These are phyloP conservation scores for Mycosphaerelloides madeirae DNA, from an alignment of 2,329 filamentous ascomycete species.

Conservation along the genomic window DNA sequence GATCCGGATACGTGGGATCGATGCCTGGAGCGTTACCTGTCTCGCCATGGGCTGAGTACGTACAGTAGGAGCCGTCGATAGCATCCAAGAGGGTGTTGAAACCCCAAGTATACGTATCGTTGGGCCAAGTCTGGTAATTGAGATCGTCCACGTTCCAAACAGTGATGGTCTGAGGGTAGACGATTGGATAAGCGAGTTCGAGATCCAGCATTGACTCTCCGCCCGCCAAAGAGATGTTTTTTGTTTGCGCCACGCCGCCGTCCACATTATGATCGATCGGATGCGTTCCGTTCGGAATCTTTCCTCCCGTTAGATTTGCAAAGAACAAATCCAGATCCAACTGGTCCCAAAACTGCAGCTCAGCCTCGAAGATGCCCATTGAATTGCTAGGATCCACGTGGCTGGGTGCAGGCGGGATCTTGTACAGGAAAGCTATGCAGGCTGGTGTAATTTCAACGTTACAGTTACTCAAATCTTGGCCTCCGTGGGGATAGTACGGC, in stretches of 20 bases:
- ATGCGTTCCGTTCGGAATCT: slow-evolving; percentile 19
- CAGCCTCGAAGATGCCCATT: slow-evolving; percentile 41
- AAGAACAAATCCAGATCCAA: slow-evolving; percentile 43
- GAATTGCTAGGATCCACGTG: slow-evolving; percentile 16
- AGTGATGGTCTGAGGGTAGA: slow-evolving; percentile 47
- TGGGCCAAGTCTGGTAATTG: slow-evolving; percentile 34
- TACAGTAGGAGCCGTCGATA: slow-evolving; percentile 52
- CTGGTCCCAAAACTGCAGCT: slow-evolving; percentile 41
- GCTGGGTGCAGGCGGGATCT: slow-evolving; percentile 15
- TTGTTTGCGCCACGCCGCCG: slow-evolving; percentile 33
- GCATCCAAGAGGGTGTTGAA: slow-evolving; percentile 48
- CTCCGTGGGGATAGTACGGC: slow-evolving; percentile 2
- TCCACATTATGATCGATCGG: slow-evolving; percentile 23
- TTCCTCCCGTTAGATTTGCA: slow-evolving; percentile 21
- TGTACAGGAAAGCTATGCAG: slow-evolving; percentile 23
- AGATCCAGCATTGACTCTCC: slow-evolving; percentile 47
- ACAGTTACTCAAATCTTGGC: slow-evolving; percentile 13
- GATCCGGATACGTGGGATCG: slow-evolving; percentile 14
- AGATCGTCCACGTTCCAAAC: slow-evolving; percentile 47
- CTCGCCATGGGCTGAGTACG: slow-evolving; percentile 31
- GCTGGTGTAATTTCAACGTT: slow-evolving; percentile 21
- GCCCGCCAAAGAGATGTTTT: slow-evolving; percentile 27
- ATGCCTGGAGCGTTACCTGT: slow-evolving; percentile 38
- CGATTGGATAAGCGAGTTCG: slow-evolving; percentile 45
- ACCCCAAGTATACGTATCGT: slow-evolving; percentile 26